Base-by-base conservation (phyloP, 305 asterid species). In the Solanum chacoense region DNA sequence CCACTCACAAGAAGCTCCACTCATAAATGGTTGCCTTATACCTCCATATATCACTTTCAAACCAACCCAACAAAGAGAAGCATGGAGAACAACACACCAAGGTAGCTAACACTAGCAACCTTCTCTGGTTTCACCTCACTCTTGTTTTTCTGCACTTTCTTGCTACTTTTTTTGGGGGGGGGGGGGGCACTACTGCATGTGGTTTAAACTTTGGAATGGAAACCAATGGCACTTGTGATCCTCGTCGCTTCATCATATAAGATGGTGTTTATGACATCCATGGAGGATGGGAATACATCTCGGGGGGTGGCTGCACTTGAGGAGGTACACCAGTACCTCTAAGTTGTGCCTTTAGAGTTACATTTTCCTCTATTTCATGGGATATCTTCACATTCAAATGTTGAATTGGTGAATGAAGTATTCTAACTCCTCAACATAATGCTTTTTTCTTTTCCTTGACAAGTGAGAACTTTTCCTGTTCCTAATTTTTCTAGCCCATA, bases 221-320 rank as follows among this genome's bases (percentile, higher is more conserved):
- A 91, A 55, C 24, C 92, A 97, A 76, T 5, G 99, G 99, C 75
- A 97, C 97, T 86, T 96, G 98, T 22, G 99, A 95, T n/a, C 98
- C 98, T 86, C 95, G 97, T 14, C 98, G 93, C 90, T 95, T 97
- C 93, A 95, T 91, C 95, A 95, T 91, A 90, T 94, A 97, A 55
- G 95, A 96, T 5, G 96, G 97, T 45, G 93, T 88, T 72, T 93
- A 95, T 1, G 96, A 8, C 69, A 59, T 59, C 26, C 26, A 59
- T 59, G 69, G 69, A 59, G 26, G 26, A 20, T 5, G 11, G 69
- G 6, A 4, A 59, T 59, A 59, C 12, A 59, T 59, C 69, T 6
- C 1, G 69, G 12, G 26, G 67, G 26, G 69, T 59, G 12, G 26
- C 5, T 59, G 12, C 69, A 59, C 26, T 20, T 8, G 12, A 2